These are phyloP conservation scores for Theileria equi DNA, from an alignment of 169 alveolate species.

Conservation along the genomic window DNA sequence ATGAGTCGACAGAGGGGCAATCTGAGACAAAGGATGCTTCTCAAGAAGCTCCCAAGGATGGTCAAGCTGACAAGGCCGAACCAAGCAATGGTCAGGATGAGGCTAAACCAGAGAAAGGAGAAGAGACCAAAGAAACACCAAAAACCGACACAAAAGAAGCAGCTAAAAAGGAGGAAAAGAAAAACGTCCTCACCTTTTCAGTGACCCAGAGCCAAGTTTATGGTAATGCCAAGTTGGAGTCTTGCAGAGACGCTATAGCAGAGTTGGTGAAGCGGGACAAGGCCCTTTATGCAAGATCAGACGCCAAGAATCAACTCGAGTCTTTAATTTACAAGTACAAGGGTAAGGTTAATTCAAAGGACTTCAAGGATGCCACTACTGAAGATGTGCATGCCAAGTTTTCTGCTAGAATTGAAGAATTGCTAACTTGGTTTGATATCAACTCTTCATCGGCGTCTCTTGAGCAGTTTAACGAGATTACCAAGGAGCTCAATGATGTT, in stretches of 20 bases:
- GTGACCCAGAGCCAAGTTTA: background rate
- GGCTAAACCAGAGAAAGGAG: background rate
- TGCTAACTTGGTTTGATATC: slow-evolving; percentile 55
- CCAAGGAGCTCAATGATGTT: slow-evolving; percentile 22
- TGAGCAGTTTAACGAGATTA: slow-evolving; percentile 29
- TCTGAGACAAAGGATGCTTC: too few species aligned
- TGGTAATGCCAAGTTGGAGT: slow-evolving; percentile 15
- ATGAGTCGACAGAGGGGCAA: too few species aligned
- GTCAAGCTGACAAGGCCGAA: too few species aligned
- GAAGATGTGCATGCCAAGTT: slow-evolving; percentile 2
- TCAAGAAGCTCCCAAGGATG: too few species aligned
- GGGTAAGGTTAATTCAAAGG: slow-evolving; percentile 21
- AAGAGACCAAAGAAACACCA: background rate
- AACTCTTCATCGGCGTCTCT: slow-evolving; percentile 42
- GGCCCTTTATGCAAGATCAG: slow-evolving; percentile 12
- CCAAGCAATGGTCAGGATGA: slow-evolving; percentile 1
- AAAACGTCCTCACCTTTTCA: slow-evolving; percentile 13
- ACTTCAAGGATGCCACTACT: slow-evolving; percentile 49
- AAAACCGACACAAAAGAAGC: slow-evolving; percentile 2
- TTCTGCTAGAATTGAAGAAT: background rate
- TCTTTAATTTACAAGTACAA: slow-evolving; percentile 55
- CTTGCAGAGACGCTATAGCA: slow-evolving; percentile 2
- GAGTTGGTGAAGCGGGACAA: slow-evolving; percentile 11
- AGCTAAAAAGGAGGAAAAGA: background rate
- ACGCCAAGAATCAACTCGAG: slow-evolving; percentile 35